Conservation (phyloP, 805 yeast species). For the Wickerhamomyces bisporus region DNA sequence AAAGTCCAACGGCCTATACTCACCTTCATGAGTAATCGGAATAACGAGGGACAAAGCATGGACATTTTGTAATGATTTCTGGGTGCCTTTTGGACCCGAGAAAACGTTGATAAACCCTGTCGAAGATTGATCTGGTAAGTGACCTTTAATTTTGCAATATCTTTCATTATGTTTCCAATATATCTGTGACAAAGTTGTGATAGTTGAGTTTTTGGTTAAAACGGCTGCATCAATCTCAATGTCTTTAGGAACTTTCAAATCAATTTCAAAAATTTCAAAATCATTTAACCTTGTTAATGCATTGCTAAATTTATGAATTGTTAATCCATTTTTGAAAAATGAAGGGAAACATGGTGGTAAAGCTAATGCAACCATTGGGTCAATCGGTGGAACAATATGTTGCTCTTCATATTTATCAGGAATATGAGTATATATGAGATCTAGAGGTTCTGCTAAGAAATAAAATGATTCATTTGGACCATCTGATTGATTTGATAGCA, state of each 20-base stretch:
- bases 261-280: constrained; percentile 75
- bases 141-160: constrained; percentile 72
- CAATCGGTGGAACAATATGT: constrained; percentile 81
- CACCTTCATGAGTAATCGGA: constrained; percentile 71
- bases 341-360: constrained; percentile 87
- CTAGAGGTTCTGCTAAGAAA: constrained; percentile 72
- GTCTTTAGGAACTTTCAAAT: constrained; percentile 62
- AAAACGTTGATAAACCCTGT: constrained; percentile 74
- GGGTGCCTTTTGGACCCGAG: constrained; percentile 60
- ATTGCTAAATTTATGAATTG: constrained; percentile 65
- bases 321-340: constrained; percentile 55
- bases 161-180: constrained; percentile 64
- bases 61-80: constrained; percentile 48
- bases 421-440: constrained; percentile 77
- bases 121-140: constrained; percentile 62
- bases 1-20: constrained; percentile 56
- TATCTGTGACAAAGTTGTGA: constrained; percentile 69
- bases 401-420: constrained; percentile 78
- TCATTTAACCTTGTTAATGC: constrained; percentile 70
- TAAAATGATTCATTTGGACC: constrained; percentile 46
- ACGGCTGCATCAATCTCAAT: constrained; percentile 64
- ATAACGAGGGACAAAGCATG: constrained; percentile 71
- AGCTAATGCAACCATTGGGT: constrained; percentile 68
- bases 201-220: constrained; percentile 35
- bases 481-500: constrained; percentile 28